Conservation (phyloP, 768 basidiomycete genomes). For the Panus rudis region DNA sequence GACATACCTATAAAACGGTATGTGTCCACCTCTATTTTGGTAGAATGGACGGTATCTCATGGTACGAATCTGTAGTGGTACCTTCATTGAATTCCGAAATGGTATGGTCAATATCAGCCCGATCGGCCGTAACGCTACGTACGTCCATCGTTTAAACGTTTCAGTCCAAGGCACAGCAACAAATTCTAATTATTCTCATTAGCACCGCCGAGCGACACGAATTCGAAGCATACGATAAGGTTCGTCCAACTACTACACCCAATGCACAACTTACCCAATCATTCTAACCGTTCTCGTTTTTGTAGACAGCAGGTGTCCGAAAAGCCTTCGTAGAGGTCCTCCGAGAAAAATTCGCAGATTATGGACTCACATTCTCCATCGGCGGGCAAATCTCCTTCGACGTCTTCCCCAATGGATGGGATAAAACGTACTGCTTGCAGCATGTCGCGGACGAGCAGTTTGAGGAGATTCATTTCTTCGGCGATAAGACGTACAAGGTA, state of each 20-base stretch:
- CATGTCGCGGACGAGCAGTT: constrained; percentile 83
- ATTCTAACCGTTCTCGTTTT: no score
- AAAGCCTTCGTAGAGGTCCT: constrained; percentile 69
- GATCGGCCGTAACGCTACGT: constrained; percentile 94
- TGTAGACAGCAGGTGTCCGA: constrained; percentile 71
- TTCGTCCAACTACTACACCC: constrained; percentile 23
- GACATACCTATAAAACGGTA: constrained; percentile 94
- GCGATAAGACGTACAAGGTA: constrained; percentile 83
- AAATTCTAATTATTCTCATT: constrained; percentile 1
- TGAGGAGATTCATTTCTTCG: constrained; percentile 96
- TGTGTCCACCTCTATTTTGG: constrained; percentile 7
- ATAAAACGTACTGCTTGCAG: constrained; percentile 86
- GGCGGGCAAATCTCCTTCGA: constrained; percentile 98
- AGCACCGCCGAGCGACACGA: constrained; percentile 78
- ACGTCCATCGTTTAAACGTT: no score
- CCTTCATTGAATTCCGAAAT: constrained; percentile 93
- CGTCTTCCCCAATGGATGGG: constrained; percentile 88
- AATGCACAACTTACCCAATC: neutral
- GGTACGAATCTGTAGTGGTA: constrained; percentile 53
- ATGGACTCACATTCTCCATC: constrained; percentile 83
- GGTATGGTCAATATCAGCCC: constrained; percentile 99
- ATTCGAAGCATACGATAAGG: constrained; percentile 80
- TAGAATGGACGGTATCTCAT: no score
- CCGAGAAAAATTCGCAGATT: constrained; percentile 75
- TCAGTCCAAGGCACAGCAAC: no score